Percentiles rank a stretch among this genome's conserved stretches.
phyloP scores from a whole-genome alignment of 192 early-diverging fungal genomes.

The Coemansia sp. region DNA sequence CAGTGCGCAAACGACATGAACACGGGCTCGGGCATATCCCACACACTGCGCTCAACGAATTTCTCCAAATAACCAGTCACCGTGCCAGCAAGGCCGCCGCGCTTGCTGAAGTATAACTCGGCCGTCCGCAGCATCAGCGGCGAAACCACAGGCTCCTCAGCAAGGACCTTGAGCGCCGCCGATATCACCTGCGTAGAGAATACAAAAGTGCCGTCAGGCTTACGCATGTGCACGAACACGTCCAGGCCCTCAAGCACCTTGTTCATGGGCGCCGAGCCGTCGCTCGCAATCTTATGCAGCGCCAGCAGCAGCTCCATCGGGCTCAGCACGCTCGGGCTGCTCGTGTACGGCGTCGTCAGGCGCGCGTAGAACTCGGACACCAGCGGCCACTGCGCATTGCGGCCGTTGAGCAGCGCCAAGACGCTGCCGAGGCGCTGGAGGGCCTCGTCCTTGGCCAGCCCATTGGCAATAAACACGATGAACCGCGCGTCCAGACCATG shows the following conservation, averaged over 20 bases:
- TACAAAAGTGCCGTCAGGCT: conserved; percentile 15
- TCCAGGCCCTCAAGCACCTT: not conserved
- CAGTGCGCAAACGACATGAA: conserved; percentile 18
- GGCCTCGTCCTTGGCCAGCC: conserved; percentile 22
- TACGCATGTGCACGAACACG: conserved; percentile 21
- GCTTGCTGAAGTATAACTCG: conserved; percentile 17
- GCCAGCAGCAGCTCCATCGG: conserved; percentile 47
- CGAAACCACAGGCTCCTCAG: conserved; percentile 21
- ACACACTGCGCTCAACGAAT: conserved; percentile 42
- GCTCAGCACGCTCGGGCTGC: conserved; percentile 41
- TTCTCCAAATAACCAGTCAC: conserved; percentile 21
- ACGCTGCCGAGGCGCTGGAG: conserved; percentile 16
- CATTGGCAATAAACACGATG: conserved; percentile 26
- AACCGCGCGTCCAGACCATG: conserved; percentile 30
- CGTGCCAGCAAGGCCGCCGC: conserved; percentile 24
- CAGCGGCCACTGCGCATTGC: conserved; percentile 6
- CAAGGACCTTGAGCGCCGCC: conserved; percentile 34
- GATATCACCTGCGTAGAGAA: conserved; percentile 27
- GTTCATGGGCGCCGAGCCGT: not conserved
- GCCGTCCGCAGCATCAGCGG: conserved; percentile 42
- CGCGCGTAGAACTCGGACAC: conserved; percentile 29
- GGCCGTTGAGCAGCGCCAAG: conserved; percentile 20
- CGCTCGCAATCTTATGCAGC: conserved; percentile 20
- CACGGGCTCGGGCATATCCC: conserved; percentile 29
- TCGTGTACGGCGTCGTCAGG: conserved; percentile 27